Percentiles rank a stretch among this genome's conserved stretches.
These are phyloP conservation scores for Phalaenopsis hybrid DNA, from an alignment of 116 monocot genomes.

Conservation along the genomic window DNA sequence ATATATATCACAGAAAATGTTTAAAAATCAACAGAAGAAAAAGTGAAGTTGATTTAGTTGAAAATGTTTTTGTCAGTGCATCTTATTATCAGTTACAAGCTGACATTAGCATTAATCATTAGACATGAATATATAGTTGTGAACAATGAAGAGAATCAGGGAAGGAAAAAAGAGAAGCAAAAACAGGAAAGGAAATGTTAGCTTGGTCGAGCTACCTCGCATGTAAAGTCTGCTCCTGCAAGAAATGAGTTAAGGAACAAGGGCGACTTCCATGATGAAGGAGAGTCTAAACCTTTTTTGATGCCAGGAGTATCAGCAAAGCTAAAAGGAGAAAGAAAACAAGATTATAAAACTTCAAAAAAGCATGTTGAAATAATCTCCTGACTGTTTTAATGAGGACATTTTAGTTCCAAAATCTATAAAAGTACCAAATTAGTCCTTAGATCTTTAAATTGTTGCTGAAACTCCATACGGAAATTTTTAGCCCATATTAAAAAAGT, in stretches of 20 bases:
- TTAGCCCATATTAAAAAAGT: too few species aligned
- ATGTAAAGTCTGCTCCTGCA: constrained; percentile 19
- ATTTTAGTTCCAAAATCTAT: too few species aligned
- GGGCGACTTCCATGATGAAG: constrained; percentile 46
- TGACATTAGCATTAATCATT: background rate
- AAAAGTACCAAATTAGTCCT: too few species aligned
- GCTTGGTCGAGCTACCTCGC: constrained; percentile 14
- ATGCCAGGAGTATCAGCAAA: constrained; percentile 38
- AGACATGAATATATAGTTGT: background rate
- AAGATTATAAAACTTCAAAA: background rate
- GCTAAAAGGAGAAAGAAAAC: constrained; percentile 8
- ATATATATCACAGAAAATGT: too few species aligned
- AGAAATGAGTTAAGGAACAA: constrained; percentile 27
- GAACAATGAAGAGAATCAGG: background rate
- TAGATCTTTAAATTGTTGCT: too few species aligned
- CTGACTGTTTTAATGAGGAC: too few species aligned
- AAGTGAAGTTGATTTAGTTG: background rate
- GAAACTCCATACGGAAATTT: too few species aligned
- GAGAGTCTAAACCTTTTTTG: constrained; percentile 39
- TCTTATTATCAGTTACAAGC: background rate
- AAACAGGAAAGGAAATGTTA: background rate
- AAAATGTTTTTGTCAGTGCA: background rate
- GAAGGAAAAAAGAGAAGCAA: background rate
- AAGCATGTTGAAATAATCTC: background rate
- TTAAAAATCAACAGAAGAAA: background rate